Evolutionary conservation across 1,139 yeast genomes (phyloP), one percentile per base, ranked within the genome.

Genomic region (Nakaseomyces sp.): DNA sequence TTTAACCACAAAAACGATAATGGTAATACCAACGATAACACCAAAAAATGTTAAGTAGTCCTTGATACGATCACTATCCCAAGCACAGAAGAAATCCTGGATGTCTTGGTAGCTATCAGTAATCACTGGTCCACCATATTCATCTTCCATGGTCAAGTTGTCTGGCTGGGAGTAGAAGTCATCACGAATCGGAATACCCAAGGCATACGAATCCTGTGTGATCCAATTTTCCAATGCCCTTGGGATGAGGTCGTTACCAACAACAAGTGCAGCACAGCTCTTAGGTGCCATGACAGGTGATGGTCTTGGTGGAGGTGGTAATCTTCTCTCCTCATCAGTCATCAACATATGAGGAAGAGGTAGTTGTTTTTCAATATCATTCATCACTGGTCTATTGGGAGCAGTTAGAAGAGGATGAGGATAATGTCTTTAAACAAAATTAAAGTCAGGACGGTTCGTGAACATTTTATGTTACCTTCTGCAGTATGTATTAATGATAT

Each of bases 21-120:
- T 18, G 5, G 13, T 32, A n/a, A 32, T 32, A 32, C 24, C 24
- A 19, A 32, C 12, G 7, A 18, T 12, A 18, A n/a, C 7, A 19
- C n/a, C 15, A 13, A 32, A 12, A n/a, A 17, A 12, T 15, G 36
- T 32, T 4, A 32, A 8, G 4, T 32, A 32, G 12, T 32, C 16
- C 24, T 32, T 32, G 18, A 32, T 12, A 17, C 36, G 36, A 5
- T 19, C 24, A 32, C n/a, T 8, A 32, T 32, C 36, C 36, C 36
- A 32, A 12, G 24, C 22, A 15, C 22, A 32, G 24, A 32, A 32
- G 13, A 32, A 32, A 15, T 32, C 36, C n/a, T 32, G 36, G 13
- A 32, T 32, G 18, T 32, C 22, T 18, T 32, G 22, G 5, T 32
- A 32, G 13, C 12, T 8, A 15, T 18, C 22, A 4, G 18, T 13